phyloP scores from a whole-genome alignment of 768 basidiomycete genomes.

The Boletus edulis region DNA sequence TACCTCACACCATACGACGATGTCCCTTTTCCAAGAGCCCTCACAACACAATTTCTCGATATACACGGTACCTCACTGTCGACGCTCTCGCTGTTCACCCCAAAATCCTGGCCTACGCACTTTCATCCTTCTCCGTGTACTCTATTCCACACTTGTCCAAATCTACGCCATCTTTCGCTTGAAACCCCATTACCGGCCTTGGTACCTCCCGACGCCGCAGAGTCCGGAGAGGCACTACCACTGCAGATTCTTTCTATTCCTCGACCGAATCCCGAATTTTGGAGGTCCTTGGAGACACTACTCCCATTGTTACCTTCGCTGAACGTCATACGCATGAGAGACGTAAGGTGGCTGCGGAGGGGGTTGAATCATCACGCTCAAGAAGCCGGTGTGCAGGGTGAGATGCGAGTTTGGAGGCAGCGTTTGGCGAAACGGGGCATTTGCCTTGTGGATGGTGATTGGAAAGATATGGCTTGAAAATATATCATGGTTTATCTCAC shows the following conservation, averaged over 20 bases:
- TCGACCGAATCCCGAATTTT: conserved; percentile 62
- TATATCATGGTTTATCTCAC: neutral
- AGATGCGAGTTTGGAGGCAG: conserved; percentile 72
- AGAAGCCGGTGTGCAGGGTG: conserved; percentile 76
- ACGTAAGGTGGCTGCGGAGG: conserved; percentile 69
- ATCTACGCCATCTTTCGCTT: conserved; percentile 67
- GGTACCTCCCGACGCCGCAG: conserved; percentile 23
- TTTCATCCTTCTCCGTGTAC: conserved; percentile 52
- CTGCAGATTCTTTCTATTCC: conserved; percentile 73
- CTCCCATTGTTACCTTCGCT: conserved; percentile 59
- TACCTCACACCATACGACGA: conserved; percentile 76
- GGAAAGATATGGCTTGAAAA: conserved; percentile 46
- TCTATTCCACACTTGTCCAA: conserved; percentile 49
- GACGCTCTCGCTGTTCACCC: conserved; percentile 65
- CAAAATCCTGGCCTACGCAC: conserved; percentile 64
- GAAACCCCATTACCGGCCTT: conserved; percentile 65
- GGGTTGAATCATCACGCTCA: conserved; percentile 66
- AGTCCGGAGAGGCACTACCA: conserved; percentile 33
- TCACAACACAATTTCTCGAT: conserved; percentile 56
- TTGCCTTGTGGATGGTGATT: conserved; percentile 67
- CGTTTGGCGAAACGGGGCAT: conserved; percentile 58
- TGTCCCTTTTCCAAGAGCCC: conserved; percentile 54
- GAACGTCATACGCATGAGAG: conserved; percentile 55
- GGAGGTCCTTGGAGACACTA: conserved; percentile 51
- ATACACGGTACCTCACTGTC: conserved; percentile 56